Conservation (phyloP, 177 flowering plant genomes). For the Vitis hybrid region DNA sequence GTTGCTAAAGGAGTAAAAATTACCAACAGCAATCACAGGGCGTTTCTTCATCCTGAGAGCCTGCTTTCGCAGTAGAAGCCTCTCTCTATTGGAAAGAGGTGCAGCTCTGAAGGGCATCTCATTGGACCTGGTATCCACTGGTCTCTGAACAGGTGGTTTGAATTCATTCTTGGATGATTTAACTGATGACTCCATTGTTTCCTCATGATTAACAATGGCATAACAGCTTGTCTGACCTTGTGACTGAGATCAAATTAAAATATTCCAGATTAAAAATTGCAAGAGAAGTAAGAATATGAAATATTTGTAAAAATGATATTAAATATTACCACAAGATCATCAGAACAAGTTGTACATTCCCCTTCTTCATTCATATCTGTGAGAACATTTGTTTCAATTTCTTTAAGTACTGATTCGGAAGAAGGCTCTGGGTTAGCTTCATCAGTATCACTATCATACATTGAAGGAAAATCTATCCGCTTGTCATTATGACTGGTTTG, state of each 20-base stretch:
- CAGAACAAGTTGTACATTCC: constrained; percentile 14
- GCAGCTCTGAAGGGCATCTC: constrained; percentile 23
- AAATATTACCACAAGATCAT: constrained; percentile 17
- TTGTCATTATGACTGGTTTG: constrained; percentile 22
- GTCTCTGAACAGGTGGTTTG: constrained; percentile 12
- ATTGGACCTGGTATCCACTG: constrained; percentile 7
- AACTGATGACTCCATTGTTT: constrained; percentile 16
- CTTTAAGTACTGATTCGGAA: constrained; percentile 12
- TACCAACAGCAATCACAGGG: constrained; percentile 90
- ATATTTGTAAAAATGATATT: constrained; percentile 2
- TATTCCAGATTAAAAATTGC: neutral
- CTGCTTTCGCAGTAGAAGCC: constrained; percentile 80
- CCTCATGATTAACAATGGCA: constrained; percentile 11
- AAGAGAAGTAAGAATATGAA: neutral
- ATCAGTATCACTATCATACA: constrained; percentile 8
- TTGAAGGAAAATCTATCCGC: constrained; percentile 7
- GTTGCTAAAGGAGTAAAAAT: constrained; percentile 8
- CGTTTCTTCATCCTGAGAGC: constrained; percentile 79
- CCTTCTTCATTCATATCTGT: constrained; percentile 8
- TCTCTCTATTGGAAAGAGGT: constrained; percentile 78
- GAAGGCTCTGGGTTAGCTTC: constrained; percentile 21
- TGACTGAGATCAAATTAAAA: constrained; percentile 23
- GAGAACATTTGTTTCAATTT: constrained; percentile 6
- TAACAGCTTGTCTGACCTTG: constrained; percentile 17
- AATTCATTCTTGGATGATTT: constrained; percentile 11